These are phyloP conservation scores for Amyloporia xantha DNA, from an alignment of 768 basidiomycete species.

Conservation along the genomic window DNA sequence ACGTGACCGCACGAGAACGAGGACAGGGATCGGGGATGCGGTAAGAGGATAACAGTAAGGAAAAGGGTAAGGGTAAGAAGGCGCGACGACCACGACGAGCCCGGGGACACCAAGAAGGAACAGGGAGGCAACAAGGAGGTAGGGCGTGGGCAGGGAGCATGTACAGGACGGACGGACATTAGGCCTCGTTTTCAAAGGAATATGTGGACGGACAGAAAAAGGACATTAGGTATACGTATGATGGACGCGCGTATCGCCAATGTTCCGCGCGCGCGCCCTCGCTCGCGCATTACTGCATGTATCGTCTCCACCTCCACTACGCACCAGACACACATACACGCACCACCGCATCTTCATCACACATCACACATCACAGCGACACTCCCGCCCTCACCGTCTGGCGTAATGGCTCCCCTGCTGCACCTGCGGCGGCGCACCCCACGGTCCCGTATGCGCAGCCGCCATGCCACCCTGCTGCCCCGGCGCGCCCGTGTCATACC, in stretches of 20 bases:
- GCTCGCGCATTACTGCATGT: not conserved
- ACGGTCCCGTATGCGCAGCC: slow-evolving; percentile 9
- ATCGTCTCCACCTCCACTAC: not conserved
- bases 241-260: not conserved
- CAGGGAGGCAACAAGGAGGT: not conserved
- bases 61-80: not conserved
- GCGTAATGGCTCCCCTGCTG: slow-evolving; percentile 23
- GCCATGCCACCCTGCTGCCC: slow-evolving; percentile 9
- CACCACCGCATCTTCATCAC: too few relatives aligned
- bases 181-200: not conserved
- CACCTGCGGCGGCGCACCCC: slow-evolving; percentile 20
- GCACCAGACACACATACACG: too few relatives aligned
- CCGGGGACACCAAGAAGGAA: not conserved
- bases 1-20: not conserved
- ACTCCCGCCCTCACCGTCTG: slow-evolving; percentile 15
- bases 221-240: not conserved
- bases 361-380: too few relatives aligned
- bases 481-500: slow-evolving; percentile 9
- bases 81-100: not conserved
- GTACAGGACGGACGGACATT: not conserved
- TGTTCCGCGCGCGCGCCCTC: not conserved
- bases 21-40: not conserved
- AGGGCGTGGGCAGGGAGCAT: not conserved
- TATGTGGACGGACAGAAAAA: not conserved
- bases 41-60: not conserved